Conservation (phyloP, 139 green algal genomes). For the Pseudopediastrum boryanum region DNA sequence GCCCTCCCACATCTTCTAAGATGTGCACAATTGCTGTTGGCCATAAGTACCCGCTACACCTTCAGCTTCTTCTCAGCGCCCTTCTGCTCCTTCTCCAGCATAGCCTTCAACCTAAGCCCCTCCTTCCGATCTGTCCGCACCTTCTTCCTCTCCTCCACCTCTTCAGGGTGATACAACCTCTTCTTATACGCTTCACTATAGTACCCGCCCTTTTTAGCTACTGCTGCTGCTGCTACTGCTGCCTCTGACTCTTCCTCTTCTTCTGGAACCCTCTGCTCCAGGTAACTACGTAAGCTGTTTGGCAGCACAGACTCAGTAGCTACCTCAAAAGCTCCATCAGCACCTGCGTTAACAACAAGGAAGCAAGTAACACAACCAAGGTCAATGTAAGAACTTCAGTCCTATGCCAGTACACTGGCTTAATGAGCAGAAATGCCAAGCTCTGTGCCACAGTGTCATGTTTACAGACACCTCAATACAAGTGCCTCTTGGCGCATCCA, state of each 20-base stretch:
- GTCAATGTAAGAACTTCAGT: too few species aligned
- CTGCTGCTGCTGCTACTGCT: not conserved
- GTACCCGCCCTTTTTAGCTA: not conserved
- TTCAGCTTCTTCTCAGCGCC: not conserved
- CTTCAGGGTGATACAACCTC: constrained; percentile 21
- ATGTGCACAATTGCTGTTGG: too few species aligned
- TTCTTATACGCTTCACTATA: constrained; percentile 18
- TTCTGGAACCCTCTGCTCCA: constrained; percentile 12
- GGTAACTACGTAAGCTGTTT: not conserved
- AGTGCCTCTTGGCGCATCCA: not conserved
- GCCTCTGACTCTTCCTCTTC: constrained; percentile 24
- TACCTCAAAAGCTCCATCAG: not conserved
- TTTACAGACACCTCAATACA: not conserved
- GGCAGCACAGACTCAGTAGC: constrained; percentile 9
- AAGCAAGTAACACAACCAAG: not conserved
- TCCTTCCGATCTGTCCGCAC: constrained; percentile 11
- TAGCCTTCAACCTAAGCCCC: not conserved
- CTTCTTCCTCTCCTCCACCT: constrained; percentile 26
- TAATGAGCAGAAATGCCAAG: not conserved
- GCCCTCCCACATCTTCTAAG: too few species aligned
- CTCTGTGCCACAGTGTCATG: not conserved
- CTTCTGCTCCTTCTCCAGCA: not conserved
- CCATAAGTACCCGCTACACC: not conserved
- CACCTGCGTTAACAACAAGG: too few species aligned
- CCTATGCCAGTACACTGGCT: not conserved